Evolutionary conservation across 257 asterid species (phyloP).

Genomic region (Forsythia viridissima): DNA sequence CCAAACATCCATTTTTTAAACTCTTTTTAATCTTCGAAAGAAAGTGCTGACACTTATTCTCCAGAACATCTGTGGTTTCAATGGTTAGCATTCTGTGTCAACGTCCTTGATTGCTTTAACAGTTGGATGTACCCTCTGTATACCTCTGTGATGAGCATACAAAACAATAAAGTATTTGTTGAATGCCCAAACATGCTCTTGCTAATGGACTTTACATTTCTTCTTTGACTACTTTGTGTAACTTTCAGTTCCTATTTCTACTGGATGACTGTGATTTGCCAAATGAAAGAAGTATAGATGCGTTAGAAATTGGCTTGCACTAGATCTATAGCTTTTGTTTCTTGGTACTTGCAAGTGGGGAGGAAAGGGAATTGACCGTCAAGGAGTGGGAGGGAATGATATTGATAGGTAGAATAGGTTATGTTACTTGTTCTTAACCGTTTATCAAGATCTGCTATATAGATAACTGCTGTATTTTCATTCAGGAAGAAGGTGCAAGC

Average conservation of each 20-base stretch:
- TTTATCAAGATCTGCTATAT: constrained; percentile 7
- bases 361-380: background rate
- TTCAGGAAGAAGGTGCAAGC: constrained; percentile 96
- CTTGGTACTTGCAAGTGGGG: background rate
- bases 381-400: background rate
- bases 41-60: background rate
- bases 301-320: constrained; percentile 1
- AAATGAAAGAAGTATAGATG: background rate
- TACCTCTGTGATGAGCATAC: background rate
- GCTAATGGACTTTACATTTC: background rate
- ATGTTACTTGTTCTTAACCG: background rate
- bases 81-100: background rate
- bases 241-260: background rate
- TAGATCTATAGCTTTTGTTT: background rate
- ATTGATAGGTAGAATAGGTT: constrained; percentile 3
- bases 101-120: background rate
- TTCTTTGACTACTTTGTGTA: background rate
- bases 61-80: background rate
- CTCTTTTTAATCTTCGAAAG: background rate
- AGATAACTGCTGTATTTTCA: constrained; percentile 6
- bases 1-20: background rate
- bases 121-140: background rate
- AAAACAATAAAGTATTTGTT: background rate
- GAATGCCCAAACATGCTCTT: background rate
- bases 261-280: background rate